Evolutionary conservation across 2,329 filamentous ascomycete species (phyloP).

Genomic region (Cercospora janseana): DNA sequence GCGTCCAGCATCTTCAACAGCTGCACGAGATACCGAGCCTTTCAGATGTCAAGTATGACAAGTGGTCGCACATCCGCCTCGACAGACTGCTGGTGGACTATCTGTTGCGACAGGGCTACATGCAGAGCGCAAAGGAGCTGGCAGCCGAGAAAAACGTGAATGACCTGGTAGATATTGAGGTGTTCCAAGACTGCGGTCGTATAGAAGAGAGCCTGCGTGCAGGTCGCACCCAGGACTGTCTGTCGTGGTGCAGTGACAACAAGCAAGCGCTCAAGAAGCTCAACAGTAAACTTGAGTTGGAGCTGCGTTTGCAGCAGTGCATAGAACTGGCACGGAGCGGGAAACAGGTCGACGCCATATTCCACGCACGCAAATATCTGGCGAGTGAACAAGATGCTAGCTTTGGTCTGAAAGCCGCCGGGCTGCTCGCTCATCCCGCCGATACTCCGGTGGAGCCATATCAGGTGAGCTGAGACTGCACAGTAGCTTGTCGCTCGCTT

Average conservation of each 20-base stretch:
- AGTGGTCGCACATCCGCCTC: slow-evolving; percentile 78
- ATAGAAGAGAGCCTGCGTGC: slow-evolving; percentile 69
- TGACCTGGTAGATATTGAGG: slow-evolving; percentile 82
- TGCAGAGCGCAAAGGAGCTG: slow-evolving; percentile 70
- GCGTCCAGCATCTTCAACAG: slow-evolving; percentile 76
- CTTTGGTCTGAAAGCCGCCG: slow-evolving; percentile 69
- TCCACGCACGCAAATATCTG: slow-evolving; percentile 80
- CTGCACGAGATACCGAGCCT: slow-evolving; percentile 76
- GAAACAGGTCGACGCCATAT: slow-evolving; percentile 72
- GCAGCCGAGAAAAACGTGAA: slow-evolving; percentile 73
- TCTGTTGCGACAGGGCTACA: slow-evolving; percentile 78
- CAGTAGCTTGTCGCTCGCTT: background rate
- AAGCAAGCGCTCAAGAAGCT: slow-evolving; percentile 88
- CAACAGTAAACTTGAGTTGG: slow-evolving; percentile 85
- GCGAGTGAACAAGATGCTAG: slow-evolving; percentile 67
- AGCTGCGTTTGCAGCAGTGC: slow-evolving; percentile 90
- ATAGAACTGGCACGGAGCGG: slow-evolving; percentile 80
- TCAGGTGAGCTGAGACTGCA: slow-evolving; percentile 46
- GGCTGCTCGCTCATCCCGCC: slow-evolving; percentile 72
- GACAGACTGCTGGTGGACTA: slow-evolving; percentile 91
- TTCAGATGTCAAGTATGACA: slow-evolving; percentile 89
- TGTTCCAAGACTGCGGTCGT: slow-evolving; percentile 76
- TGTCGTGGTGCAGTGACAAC: slow-evolving; percentile 91
- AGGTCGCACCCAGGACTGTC: slow-evolving; percentile 71
- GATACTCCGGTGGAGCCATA: slow-evolving; percentile 60